phyloP scores from a whole-genome alignment of 495 filamentous ascomycete species.

The Aspergillus funiculosus region DNA sequence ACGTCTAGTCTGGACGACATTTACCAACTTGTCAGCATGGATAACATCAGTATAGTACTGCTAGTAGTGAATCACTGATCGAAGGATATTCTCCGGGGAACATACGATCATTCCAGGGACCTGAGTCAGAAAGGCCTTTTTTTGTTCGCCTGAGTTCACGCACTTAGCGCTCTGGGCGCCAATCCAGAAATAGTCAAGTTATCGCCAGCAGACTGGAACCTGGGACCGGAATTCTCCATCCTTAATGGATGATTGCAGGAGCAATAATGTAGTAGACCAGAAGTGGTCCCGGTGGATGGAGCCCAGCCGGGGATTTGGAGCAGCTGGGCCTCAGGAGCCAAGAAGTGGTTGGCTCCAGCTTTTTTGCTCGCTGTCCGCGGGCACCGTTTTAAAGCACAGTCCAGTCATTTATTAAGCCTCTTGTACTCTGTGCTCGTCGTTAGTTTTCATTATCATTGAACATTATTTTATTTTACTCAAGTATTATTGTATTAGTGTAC shows the following conservation, averaged over 20 bases:
- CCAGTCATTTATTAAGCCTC: no score
- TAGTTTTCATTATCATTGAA: no score
- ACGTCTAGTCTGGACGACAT: not conserved
- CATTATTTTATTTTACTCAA: no score
- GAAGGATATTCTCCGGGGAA: not conserved
- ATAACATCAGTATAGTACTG: not conserved
- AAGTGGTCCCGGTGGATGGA: not conserved
- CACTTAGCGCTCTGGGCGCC: conserved; percentile 3
- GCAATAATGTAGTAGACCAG: not conserved
- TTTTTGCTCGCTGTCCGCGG: conserved; percentile 10
- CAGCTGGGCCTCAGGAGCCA: not conserved
- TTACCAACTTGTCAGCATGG: not conserved
- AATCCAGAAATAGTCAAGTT: conserved; percentile 3
- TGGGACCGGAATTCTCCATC: no score
- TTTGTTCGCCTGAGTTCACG: conserved; percentile 4
- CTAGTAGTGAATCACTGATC: not conserved
- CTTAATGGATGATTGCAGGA: no score
- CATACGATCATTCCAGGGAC: not conserved
- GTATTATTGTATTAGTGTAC: no score
- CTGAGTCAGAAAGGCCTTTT: not conserved
- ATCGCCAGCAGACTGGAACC: not conserved
- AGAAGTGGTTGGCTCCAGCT: no score
- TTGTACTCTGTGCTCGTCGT: no score
- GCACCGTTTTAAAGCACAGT: conserved; percentile 3
- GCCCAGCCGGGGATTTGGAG: not conserved